These are phyloP conservation scores for Clitopilus passeckerianus DNA, from an alignment of 768 basidiomycete species.

Conservation along the genomic window DNA sequence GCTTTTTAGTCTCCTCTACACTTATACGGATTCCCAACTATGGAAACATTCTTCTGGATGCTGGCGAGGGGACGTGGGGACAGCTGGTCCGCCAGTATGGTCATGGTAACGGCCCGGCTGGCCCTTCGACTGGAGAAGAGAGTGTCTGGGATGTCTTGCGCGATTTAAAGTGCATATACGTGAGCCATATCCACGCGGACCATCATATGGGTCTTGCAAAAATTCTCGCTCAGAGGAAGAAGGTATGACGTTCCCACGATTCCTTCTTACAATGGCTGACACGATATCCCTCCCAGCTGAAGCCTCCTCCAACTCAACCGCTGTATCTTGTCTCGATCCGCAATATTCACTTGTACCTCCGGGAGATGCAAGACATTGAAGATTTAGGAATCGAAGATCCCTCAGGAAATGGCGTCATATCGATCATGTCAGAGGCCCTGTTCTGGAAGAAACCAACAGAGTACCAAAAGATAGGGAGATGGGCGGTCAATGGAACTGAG, in stretches of 20 bases:
- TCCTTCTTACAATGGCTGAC: not conserved
- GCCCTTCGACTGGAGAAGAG: constrained; percentile 7
- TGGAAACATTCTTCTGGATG: constrained; percentile 80
- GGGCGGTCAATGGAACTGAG: constrained; percentile 39
- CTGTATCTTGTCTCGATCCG: constrained; percentile 68
- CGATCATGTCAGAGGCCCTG: constrained; percentile 50
- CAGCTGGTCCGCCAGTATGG: constrained; percentile 82
- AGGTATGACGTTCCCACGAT: constrained; percentile 32
- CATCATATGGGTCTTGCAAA: constrained; percentile 84
- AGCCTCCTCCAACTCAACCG: constrained; percentile 54
- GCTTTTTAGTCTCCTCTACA: constrained; percentile 64
- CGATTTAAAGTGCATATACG: constrained; percentile 74
- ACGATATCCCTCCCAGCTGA: constrained; percentile 43
- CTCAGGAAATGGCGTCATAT: constrained; percentile 46
- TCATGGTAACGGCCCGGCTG: constrained; percentile 25
- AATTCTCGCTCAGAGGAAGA: constrained; percentile 64
- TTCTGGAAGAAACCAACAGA: constrained; percentile 35
- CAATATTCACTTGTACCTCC: constrained; percentile 58
- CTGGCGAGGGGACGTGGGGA: constrained; percentile 91
- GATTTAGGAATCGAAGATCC: constrained; percentile 56
- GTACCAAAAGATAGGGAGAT: constrained; percentile 34
- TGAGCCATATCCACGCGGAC: constrained; percentile 90
- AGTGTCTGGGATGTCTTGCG: constrained; percentile 56
- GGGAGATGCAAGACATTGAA: constrained; percentile 68
- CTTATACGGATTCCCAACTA: constrained; percentile 68